Base-by-base conservation (phyloP, 495 filamentous ascomycete species). In the Aspergillus campestris region DNA sequence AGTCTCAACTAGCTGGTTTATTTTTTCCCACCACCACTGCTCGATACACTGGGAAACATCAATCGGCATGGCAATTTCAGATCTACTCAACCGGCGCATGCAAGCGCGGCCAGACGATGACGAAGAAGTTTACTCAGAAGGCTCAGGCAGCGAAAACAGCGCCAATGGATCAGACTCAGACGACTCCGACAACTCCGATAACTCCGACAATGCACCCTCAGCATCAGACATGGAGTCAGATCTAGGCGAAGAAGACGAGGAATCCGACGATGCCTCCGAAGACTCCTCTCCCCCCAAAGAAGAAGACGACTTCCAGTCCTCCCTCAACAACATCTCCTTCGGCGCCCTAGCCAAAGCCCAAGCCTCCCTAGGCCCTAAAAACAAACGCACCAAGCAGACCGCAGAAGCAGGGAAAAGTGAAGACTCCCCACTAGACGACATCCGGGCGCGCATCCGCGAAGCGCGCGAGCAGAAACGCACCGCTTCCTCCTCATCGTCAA, bases 261-360 rank as follows among this genome's bases (percentile, higher is more conserved):
- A 58, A 13, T 34, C 35, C 13, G 52, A 44, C 8, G 32, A 36
- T 0, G 46, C 1, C 18, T 24, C 29, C 10, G 42, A 46, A 3
- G 33, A 45, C 9, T n/a, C n/a, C n/a, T n/a, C n/a, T n/a, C 18
- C 18, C 18, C 18, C 18, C 18, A 24, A 24, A 24, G 18, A 24
- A 24, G 18, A 68, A 46, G 61, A 68, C 9, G 67, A 71, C 41
- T 58, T 70, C 32, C 61, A 70, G 56, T 52, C 58, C 40, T 66
- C 58, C 18, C 55, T 71, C 33, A 60, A 62, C 47, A 62, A 65
- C 64, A 64, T 96, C 42, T 91, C 89, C 29, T 98, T 98, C 59
- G 89, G 89, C 41, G 83, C 87, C 0, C 72, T 98, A 28, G 85
- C 83, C 41, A 84, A 86, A 73, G 92, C 92, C 3, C 84, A 94